Base-by-base conservation (phyloP, 1,139 yeast genomes). In the Candida mesenterica region DNA sequence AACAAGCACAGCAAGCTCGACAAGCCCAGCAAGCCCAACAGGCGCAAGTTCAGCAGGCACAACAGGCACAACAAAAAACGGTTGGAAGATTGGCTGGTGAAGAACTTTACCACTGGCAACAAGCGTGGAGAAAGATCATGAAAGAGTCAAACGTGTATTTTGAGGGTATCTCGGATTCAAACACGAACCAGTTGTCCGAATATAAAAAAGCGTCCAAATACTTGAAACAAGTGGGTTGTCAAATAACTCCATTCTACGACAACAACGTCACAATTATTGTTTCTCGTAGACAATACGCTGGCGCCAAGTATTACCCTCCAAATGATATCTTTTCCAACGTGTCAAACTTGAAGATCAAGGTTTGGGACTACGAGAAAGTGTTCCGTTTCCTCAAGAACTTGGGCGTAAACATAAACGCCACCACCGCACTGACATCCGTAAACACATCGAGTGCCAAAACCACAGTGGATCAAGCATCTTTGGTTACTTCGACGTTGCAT, bases 291-390 rank as follows among this genome's bases (percentile, higher is more conserved):
- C 43, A 46, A 6, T 56, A 44, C 33, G 36, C 34, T 23, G 36
- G 48, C 20, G 33, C 37, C 28, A 53, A 50, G 28, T 27, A 32
- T 4, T 69, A 69, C 42, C 59, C 67, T 13, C 61, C 75, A 4
- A 75, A 77, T 33, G 95, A 85, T 56, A 77, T 87, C 16, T 75
- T 87, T 46, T 68, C 75, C 37, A 75, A 79, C 46, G 95, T 90
- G 3, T 61, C 68, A 22, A 66, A 65, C 40, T 72, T 72, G 41
- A 75, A 75, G 42, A 75, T 86, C 55, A 88, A 88, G 55, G 84
- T 90, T 13, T 90, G 97, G 97, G 79, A 83, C 32, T 82, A 78
- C 50, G 95, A 87, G 39, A 90, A 90, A 57, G 88, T 90, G 6
- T 75, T 81, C 50, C 68, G 97, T 33, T 89, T 92, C 53, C 67